Evolutionary conservation across 2,329 filamentous ascomycete genomes (phyloP).

Genomic region (Fusarium nanum): DNA sequence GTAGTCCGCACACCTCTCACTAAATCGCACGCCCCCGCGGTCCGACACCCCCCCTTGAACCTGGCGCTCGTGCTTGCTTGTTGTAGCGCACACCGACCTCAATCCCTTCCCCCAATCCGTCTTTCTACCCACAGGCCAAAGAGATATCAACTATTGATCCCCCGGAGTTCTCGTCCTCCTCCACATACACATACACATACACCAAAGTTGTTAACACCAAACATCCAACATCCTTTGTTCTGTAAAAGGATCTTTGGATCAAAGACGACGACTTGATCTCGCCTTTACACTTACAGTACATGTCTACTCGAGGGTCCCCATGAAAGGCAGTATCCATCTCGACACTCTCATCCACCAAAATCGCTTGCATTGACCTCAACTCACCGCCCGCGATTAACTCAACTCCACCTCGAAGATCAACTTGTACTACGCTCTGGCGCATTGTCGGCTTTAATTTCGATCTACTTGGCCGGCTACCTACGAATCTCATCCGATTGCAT

Average conservation of each 20-base stretch:
- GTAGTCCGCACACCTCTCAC: background rate
- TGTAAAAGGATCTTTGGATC: conserved; percentile 9
- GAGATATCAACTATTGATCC: background rate
- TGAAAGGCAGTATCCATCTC: conserved; percentile 41
- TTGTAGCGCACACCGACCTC: conserved; percentile 46
- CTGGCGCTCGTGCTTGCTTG: conserved; percentile 31
- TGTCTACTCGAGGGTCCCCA: conserved; percentile 42
- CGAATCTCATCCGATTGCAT: conserved; percentile 17
- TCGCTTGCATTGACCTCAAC: conserved; percentile 35
- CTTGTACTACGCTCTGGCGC: conserved; percentile 29
- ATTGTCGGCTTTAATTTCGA: conserved; percentile 39
- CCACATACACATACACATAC: conserved; percentile 42
- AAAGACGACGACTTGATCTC: conserved; percentile 27
- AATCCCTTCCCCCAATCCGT: conserved; percentile 47
- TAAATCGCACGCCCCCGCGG: conserved; percentile 16
- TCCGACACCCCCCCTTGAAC: conserved; percentile 23
- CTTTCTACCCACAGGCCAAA: conserved; percentile 45
- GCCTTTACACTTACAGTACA: conserved; percentile 33
- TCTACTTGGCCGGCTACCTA: conserved; percentile 36
- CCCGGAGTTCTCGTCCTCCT: conserved; percentile 26
- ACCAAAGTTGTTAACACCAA: conserved; percentile 24
- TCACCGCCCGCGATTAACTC: conserved; percentile 11
- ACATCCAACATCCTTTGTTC: conserved; percentile 25
- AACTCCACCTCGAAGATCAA: conserved; percentile 15
- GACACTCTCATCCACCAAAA: conserved; percentile 29